These are phyloP conservation scores for Fagus crenata DNA, from an alignment of 306 rosid genomes.

Conservation along the genomic window DNA sequence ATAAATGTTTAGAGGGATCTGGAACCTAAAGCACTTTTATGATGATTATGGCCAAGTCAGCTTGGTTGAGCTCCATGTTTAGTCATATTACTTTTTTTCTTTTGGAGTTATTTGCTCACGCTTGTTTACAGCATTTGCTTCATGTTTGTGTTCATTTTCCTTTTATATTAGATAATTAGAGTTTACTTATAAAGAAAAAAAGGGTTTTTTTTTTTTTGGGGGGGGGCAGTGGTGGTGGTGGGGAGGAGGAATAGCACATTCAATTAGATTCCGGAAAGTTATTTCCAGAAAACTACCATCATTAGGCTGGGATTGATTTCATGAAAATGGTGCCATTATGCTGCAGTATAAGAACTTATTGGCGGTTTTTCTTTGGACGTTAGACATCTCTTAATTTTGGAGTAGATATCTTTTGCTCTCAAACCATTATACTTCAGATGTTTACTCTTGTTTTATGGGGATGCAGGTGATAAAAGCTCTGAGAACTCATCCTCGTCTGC, in stretches of 20 bases:
- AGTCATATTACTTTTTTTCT: background rate
- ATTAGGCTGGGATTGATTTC: background rate
- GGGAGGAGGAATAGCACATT: background rate
- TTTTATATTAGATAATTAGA: background rate
- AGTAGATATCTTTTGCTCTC: background rate
- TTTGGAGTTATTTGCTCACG: background rate
- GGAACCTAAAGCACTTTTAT: background rate
- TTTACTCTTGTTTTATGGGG: slow-evolving; percentile 27
- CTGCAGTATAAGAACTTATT: background rate
- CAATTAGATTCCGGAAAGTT: background rate
- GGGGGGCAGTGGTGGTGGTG: too few species aligned
- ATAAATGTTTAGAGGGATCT: background rate
- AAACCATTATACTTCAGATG: slow-evolving; percentile 8
- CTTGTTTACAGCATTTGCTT: background rate
- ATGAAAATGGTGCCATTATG: background rate
- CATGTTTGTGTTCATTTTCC: background rate
- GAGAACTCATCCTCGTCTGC: slow-evolving; percentile 72
- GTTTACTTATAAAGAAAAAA: background rate
- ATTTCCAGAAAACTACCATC: background rate
- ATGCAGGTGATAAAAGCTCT: slow-evolving; percentile 84
- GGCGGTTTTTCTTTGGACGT: background rate
- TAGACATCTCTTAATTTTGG: background rate
- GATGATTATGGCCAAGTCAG: background rate
- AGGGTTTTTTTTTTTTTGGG: too few species aligned
- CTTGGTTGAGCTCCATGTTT: background rate